Conservation (phyloP, 2,329 filamentous ascomycete species). For the Thyridium curvatum region DNA sequence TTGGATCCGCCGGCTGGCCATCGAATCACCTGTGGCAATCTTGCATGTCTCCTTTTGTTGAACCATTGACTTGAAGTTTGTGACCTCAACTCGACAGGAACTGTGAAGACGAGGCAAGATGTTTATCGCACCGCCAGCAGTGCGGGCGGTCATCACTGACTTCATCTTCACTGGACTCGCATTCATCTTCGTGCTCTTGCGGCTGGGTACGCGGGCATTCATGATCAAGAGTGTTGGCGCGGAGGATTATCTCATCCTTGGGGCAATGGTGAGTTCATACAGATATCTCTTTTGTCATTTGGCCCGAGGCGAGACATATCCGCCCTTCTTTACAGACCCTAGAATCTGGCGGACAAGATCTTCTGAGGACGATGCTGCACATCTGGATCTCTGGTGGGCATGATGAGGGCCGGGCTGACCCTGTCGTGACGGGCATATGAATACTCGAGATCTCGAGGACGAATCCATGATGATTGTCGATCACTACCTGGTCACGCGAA, state of each 20-base stretch:
- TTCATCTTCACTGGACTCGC: constrained; percentile 12
- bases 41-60: too few species aligned
- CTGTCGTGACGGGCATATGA: not conserved
- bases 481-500: not conserved
- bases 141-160: constrained; percentile 8
- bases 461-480: not conserved
- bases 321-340: too few species aligned
- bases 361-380: too few species aligned
- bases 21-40: too few species aligned
- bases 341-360: too few species aligned
- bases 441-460: not conserved
- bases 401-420: not conserved
- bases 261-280: constrained; percentile 11
- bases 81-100: too few species aligned
- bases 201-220: constrained; percentile 10
- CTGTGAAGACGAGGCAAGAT: constrained; percentile 5
- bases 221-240: constrained; percentile 11
- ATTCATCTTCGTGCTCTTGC: constrained; percentile 9
- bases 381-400: not conserved
- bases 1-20: too few species aligned
- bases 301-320: too few species aligned
- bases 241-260: constrained; percentile 12
- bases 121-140: constrained; percentile 6
- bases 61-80: too few species aligned
- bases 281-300: too few species aligned